Percentiles rank a stretch among this genome's conserved stretches.
Conservation (phyloP, 768 basidiomycete species). For the Lentinula boryana region DNA sequence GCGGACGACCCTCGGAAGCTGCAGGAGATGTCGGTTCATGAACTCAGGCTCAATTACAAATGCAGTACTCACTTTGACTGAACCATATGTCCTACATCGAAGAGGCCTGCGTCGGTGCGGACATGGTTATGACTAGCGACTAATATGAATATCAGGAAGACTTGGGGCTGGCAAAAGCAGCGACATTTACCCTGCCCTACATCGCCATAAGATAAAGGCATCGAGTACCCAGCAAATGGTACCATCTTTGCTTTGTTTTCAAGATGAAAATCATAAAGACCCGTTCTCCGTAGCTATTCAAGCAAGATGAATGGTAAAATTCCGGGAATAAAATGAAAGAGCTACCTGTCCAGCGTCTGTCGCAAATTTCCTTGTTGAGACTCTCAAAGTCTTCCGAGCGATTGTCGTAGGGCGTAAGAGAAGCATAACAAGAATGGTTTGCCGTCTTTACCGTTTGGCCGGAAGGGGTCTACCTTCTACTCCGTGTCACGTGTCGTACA, state of each 20-base stretch:
- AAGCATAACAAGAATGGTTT: constrained; percentile 20
- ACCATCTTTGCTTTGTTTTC: constrained; percentile 89
- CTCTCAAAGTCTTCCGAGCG: not conserved
- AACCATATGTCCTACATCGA: constrained; percentile 99
- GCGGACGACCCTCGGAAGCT: constrained; percentile 81
- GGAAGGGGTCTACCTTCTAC: too few species aligned
- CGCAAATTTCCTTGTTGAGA: not conserved
- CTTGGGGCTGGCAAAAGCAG: not conserved
- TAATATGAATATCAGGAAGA: constrained; percentile 23
- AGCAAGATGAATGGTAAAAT: not conserved
- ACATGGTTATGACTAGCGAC: constrained; percentile 91
- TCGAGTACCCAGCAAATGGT: constrained; percentile 90
- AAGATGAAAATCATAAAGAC: constrained; percentile 86
- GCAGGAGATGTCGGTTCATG: not conserved
- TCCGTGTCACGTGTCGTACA: not conserved
- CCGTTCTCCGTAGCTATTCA: constrained; percentile 50
- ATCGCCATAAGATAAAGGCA: constrained; percentile 85
- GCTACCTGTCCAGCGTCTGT: constrained; percentile 1
- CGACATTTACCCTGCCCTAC: constrained; percentile 64
- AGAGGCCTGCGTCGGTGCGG: constrained; percentile 75
- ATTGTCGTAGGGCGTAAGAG: not conserved
- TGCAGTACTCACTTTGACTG: constrained; percentile 63
- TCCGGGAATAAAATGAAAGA: not conserved
- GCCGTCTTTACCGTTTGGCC: too few species aligned
- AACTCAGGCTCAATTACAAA: not conserved